phyloP scores from a whole-genome alignment of 164 flowering plant genomes.

The Macadamia tetraphylla region DNA sequence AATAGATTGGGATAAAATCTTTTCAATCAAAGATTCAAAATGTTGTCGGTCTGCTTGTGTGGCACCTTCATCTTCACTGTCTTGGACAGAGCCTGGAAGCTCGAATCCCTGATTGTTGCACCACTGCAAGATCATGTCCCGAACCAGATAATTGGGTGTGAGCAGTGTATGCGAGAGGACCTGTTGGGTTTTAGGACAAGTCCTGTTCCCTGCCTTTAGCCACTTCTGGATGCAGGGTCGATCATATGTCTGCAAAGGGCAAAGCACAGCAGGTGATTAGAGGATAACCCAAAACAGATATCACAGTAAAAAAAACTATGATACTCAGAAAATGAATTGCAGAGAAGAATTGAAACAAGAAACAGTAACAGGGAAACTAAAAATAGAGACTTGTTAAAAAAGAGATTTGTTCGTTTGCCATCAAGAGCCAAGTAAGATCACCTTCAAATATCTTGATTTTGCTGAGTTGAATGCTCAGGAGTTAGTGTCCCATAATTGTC shows the following conservation, averaged over 20 bases:
- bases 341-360: background rate
- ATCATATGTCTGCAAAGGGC: constrained; percentile 64
- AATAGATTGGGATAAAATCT: constrained; percentile 33
- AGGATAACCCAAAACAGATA: background rate
- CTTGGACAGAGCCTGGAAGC: constrained; percentile 19
- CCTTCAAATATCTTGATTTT: no score
- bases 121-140: constrained; percentile 60
- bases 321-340: background rate
- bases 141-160: constrained; percentile 56
- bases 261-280: background rate
- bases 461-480: no score
- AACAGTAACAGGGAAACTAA: background rate
- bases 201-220: constrained; percentile 53
- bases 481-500: no score
- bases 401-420: no score
- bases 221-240: constrained; percentile 55
- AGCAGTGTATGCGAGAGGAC: constrained; percentile 59
- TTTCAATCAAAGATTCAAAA: constrained; percentile 40
- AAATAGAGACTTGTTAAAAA: background rate
- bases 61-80: constrained; percentile 26
- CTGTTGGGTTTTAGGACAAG: constrained; percentile 67
- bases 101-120: constrained; percentile 48
- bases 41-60: constrained; percentile 37
- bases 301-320: background rate
- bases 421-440: no score